phyloP scores from a whole-genome alignment of 192 early-diverging fungal genomes.

The Lobosporangium transversale region DNA sequence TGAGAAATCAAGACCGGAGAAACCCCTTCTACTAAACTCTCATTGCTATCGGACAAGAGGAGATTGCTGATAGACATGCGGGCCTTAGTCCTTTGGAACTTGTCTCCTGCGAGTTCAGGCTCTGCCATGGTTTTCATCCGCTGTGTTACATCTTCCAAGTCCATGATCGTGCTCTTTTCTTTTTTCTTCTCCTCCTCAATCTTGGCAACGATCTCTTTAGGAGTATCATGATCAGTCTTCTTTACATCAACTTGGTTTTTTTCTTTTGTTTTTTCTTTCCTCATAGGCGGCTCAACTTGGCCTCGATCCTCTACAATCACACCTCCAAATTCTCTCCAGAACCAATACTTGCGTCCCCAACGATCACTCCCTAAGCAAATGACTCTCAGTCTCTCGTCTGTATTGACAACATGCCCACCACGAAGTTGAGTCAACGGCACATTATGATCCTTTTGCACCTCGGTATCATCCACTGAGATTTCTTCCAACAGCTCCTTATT shows the following conservation, averaged over 20 bases:
- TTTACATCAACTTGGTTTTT: too few species aligned
- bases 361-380: slow-evolving; percentile 42
- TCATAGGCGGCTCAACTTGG: slow-evolving; percentile 18
- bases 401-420: slow-evolving; percentile 39
- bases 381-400: slow-evolving; percentile 34
- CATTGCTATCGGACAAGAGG: not conserved
- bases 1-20: too few species aligned
- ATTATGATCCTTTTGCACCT: slow-evolving; percentile 45
- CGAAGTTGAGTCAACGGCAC: slow-evolving; percentile 37
- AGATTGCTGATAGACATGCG: slow-evolving; percentile 36
- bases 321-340: slow-evolving; percentile 50
- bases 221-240: not conserved
- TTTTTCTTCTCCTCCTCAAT: not conserved
- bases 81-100: slow-evolving; percentile 3
- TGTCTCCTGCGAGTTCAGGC: slow-evolving; percentile 21
- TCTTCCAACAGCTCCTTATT: slow-evolving; percentile 39
- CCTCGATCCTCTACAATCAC: slow-evolving; percentile 44
- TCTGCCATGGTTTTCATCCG: slow-evolving; percentile 39
- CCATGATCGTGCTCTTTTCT: not conserved
- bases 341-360: slow-evolving; percentile 52
- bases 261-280: not conserved
- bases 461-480: slow-evolving; percentile 28
- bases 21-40: not conserved
- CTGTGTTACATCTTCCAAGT: slow-evolving; percentile 37
- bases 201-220: not conserved